Base-by-base conservation (phyloP, 1,284 basidiomycete species). In the Sparassis latifolia region DNA sequence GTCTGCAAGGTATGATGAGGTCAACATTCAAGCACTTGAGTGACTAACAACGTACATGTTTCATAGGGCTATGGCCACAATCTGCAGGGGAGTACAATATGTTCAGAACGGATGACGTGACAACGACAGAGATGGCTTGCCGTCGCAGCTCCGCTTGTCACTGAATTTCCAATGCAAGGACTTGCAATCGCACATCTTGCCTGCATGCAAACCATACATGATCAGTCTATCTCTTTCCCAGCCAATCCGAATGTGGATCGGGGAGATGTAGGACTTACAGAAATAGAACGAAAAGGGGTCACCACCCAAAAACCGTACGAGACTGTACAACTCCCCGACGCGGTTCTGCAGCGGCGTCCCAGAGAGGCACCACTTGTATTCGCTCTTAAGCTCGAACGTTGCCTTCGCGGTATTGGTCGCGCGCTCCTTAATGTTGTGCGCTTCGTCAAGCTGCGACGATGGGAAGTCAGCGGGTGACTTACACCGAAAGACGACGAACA, bases 291-390 rank as follows among this genome's bases (percentile, higher is more conserved):
- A 85, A 66, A 93, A 93, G 0, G 91, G 92, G 65, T 95, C 92
- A 10, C 90, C 91, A 28, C 93, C 93, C 51, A 97, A 69, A 71
- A 97, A 97, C 52, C 90, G 78, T 52, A 99, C 85, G 51, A 98
- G 80, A 66, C 94, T 97, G 73, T 99, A 99, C 41, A 99, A 73
- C 67, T 99, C 97, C 56, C 97, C 97, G 10, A 99, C 97, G 55
- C 96, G 85, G 62, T 97, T 97, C 69, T 98, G 92, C 10, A 95
- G 70, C 0, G 93, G 95, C n/a, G 95, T 97, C n/a, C 96, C 97
- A 30, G 94, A 97, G 33, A 99, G 75, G 68, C 97, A 99, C 97
- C 97, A 99, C 55, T 84, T 84, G 59, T 84, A 92, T 52, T 81
- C 80, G 50, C 87, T 83, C 59, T 87, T 70, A 3, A 99, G 74